Percentiles rank a stretch among this genome's conserved stretches.
phyloP scores from a whole-genome alignment of 1,284 basidiomycete species.

The Trichosporon asahii region DNA sequence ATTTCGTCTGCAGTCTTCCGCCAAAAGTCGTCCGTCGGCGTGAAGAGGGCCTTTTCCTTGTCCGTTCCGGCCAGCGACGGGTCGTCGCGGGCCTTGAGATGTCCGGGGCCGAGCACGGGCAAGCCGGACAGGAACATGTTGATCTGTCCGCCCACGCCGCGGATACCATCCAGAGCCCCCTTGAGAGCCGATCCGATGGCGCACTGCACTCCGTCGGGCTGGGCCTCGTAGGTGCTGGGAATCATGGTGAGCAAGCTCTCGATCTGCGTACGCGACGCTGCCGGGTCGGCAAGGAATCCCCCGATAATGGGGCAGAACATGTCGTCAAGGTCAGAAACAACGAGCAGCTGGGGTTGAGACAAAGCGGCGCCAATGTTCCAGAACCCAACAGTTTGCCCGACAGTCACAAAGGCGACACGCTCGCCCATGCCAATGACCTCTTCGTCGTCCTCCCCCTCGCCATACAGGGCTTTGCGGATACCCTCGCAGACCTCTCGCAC shows the following conservation, averaged over 20 bases:
- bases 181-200: constrained; percentile 78
- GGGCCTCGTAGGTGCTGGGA: constrained; percentile 61
- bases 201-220: constrained; percentile 54
- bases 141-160: constrained; percentile 78
- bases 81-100: constrained; percentile 63
- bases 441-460: constrained; percentile 56
- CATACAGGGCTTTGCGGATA: constrained; percentile 68
- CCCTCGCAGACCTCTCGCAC: constrained; percentile 66
- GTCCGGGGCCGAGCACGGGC: constrained; percentile 75
- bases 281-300: constrained; percentile 76
- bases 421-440: constrained; percentile 50
- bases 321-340: constrained; percentile 85
- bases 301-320: constrained; percentile 77
- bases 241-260: constrained; percentile 59
- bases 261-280: constrained; percentile 57
- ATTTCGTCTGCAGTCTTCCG: constrained; percentile 79
- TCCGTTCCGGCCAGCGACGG: constrained; percentile 77
- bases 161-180: constrained; percentile 70
- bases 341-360: constrained; percentile 68
- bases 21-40: constrained; percentile 74
- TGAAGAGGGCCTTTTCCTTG: constrained; percentile 78
- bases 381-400: constrained; percentile 79
- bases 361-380: constrained; percentile 73
- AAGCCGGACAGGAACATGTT: constrained; percentile 75
- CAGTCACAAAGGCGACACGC: constrained; percentile 76